Percentiles rank a stretch among this genome's conserved stretches.
These are phyloP conservation scores for Stereum hirsutum DNA, from an alignment of 1,284 basidiomycete genomes.

Conservation along the genomic window DNA sequence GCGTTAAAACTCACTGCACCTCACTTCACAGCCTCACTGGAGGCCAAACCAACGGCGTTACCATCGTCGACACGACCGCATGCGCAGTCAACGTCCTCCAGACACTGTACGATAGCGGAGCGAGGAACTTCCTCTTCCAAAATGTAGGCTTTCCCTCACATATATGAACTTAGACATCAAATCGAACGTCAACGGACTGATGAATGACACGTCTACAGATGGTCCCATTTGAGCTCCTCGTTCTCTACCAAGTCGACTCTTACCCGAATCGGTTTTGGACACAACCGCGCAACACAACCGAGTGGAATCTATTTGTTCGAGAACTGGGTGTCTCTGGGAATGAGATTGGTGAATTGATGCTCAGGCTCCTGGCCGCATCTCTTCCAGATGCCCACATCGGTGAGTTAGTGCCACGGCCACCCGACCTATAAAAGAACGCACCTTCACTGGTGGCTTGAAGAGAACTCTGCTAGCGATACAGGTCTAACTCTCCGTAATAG, in stretches of 20 bases:
- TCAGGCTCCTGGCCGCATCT: conserved; percentile 19
- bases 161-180: too few relatives aligned
- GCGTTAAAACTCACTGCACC: too few relatives aligned
- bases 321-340: conserved; percentile 27
- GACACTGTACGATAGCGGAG: conserved; percentile 30
- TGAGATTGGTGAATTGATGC: conserved; percentile 23
- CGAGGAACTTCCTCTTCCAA: conserved; percentile 37
- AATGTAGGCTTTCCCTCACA: too few relatives aligned
- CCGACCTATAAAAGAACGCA: too few relatives aligned
- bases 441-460: background rate
- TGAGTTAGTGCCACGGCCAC: conserved; percentile 10
- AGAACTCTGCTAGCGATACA: too few relatives aligned
- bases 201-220: conserved; percentile 3
- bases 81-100: conserved; percentile 33
- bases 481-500: too few relatives aligned
- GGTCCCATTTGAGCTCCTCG: conserved; percentile 12
- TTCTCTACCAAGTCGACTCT: conserved; percentile 24
- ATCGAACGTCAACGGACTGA: background rate
- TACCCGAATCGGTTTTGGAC: conserved; percentile 29
- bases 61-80: conserved; percentile 29
- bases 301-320: conserved; percentile 28
- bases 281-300: conserved; percentile 25
- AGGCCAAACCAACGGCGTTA: conserved; percentile 18
- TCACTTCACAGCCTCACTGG: too few relatives aligned
- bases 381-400: conserved; percentile 28